phyloP scores from a whole-genome alignment of 2,329 filamentous ascomycete species.

The Polychaeton citri region DNA sequence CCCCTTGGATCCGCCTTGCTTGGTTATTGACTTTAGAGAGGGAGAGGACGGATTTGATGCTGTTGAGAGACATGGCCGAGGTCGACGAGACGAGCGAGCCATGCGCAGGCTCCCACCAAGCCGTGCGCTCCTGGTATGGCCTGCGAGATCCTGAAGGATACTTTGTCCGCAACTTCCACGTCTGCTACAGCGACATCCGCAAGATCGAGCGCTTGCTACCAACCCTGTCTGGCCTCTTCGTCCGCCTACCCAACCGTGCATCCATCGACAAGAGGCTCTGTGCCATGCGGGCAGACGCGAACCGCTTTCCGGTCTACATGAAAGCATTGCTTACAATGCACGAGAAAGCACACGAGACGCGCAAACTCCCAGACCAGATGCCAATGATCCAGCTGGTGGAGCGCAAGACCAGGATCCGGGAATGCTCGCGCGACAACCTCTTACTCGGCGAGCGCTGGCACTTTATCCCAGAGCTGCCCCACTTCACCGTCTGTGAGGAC shows the following conservation, averaged over 20 bases:
- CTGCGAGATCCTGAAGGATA: slow-evolving; percentile 55
- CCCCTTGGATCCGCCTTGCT: slow-evolving; percentile 71
- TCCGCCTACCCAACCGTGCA: slow-evolving; percentile 31
- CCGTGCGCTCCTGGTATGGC: slow-evolving; percentile 58
- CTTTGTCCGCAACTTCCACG: slow-evolving; percentile 57
- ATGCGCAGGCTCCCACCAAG: slow-evolving; percentile 46
- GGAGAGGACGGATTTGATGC: slow-evolving; percentile 47
- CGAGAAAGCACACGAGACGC: slow-evolving; percentile 17
- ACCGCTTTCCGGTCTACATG: slow-evolving; percentile 43
- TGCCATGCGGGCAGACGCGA: slow-evolving; percentile 51
- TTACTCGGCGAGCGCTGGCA: slow-evolving; percentile 59
- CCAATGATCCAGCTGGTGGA: slow-evolving; percentile 52
- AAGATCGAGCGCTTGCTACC: slow-evolving; percentile 64
- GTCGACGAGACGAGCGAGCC: slow-evolving; percentile 43
- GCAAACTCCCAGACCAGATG: slow-evolving; percentile 38
- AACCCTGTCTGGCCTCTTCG: slow-evolving; percentile 54
- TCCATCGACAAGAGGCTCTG: slow-evolving; percentile 45
- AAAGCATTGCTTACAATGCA: slow-evolving; percentile 43
- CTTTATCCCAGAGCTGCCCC: slow-evolving; percentile 53
- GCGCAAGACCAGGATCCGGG: slow-evolving; percentile 42
- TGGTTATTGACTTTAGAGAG: slow-evolving; percentile 70
- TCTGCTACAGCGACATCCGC: slow-evolving; percentile 62
- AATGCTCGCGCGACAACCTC: slow-evolving; percentile 54
- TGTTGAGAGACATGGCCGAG: slow-evolving; percentile 57
- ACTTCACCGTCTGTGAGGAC: slow-evolving; percentile 74